Evolutionary conservation across 768 basidiomycete species (phyloP).

Genomic region (Amanita subjunquillea): DNA sequence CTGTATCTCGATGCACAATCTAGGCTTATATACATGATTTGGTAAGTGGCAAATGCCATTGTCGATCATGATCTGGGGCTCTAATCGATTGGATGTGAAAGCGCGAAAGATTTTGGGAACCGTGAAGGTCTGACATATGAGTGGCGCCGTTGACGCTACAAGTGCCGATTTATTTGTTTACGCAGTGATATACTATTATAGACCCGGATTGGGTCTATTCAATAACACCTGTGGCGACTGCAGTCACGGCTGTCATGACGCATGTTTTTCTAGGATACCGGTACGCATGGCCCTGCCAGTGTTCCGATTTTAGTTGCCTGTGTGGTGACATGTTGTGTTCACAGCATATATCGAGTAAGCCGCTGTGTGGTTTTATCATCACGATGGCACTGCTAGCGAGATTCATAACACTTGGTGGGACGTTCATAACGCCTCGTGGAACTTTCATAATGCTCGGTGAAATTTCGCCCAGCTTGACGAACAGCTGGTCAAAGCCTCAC

Average conservation of each 20-base stretch:
- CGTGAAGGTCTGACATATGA: conserved; percentile 5
- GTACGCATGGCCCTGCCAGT: neutral
- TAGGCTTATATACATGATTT: conserved; percentile 6
- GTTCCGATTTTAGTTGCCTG: neutral
- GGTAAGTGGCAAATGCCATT: neutral
- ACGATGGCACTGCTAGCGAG: too few species aligned
- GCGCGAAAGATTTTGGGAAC: conserved; percentile 9
- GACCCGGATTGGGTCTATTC: too few species aligned
- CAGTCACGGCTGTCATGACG: conserved; percentile 3
- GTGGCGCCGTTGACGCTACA: neutral
- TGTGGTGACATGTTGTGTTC: neutral
- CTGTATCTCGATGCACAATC: neutral
- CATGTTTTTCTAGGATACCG: neutral
- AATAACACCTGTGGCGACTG: conserved; percentile 5
- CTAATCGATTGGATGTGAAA: neutral
- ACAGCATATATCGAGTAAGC: neutral
- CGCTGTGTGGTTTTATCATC: neutral
- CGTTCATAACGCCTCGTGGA: too few species aligned
- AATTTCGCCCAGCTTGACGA: too few species aligned
- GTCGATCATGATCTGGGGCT: neutral
- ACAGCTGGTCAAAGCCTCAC: too few species aligned
- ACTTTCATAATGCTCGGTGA: too few species aligned
- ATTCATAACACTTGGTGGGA: too few species aligned
- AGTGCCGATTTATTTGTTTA: conserved; percentile 1
- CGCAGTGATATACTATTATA: neutral